Base-by-base conservation (phyloP, 192 early-diverging fungal genomes). In the Entomortierella parvispora region DNA sequence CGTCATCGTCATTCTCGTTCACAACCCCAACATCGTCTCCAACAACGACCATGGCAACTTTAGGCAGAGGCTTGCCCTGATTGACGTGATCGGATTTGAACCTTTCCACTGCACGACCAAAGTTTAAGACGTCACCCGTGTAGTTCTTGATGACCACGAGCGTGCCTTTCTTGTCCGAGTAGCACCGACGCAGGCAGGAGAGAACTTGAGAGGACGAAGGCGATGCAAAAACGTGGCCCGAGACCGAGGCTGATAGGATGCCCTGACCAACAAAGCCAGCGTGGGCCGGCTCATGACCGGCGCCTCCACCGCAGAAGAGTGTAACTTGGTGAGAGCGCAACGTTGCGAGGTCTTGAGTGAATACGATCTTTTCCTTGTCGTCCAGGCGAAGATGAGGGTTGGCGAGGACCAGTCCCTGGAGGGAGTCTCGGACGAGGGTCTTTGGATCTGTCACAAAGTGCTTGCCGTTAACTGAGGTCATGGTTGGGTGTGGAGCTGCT, bases 131-230 rank as follows among this genome's bases (percentile, higher is more conserved):
- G 64, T 92, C 90, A 45, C 93, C 94, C 0, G 94, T 96, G 68
- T 96, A 96, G 80, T 96, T 96, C 80, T 93, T 96, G 84, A 95
- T 87, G 14, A 96, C 84, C 3, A 94, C 84, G 34, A 96, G 68
- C 10, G 89, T 89, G 26, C 93, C 94, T 22, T 72, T 47, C 28
- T 91, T 81, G 37, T 83, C 82, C 4, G 87, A 87, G 54, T 88
- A 83, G 15, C 88, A 82, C 5, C 81, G 81, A 45, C 91, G 80
- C 48, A 96, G 72, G 46, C 91, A 93, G 2, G 93, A 87, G 11
- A 93, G 81, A 4, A 95, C 89, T 66, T 94, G 93, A 1, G 85
- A 85, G 5, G 94, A 86, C 1, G 90, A 86, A 18, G 94, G 94
- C 22, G 93, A 95, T 6, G 94, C 94, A 83, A 96, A 96, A 12